These are phyloP conservation scores for Pezicula neosporulosa DNA, from an alignment of 2,329 filamentous ascomycete species.

Conservation along the genomic window DNA sequence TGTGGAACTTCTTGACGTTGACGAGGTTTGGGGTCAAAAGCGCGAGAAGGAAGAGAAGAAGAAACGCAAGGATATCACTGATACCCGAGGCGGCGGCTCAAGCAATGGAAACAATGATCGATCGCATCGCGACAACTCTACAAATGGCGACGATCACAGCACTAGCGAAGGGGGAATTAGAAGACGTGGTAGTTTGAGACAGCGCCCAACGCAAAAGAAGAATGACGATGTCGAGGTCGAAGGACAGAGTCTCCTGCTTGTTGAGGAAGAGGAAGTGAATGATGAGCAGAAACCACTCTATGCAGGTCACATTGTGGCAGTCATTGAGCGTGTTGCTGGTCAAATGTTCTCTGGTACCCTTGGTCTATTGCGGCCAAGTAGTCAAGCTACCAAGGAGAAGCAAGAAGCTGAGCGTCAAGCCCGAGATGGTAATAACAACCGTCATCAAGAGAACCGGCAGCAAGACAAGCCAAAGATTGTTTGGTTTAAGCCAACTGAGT, in stretches of 20 bases:
- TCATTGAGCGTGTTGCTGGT: constrained; percentile 93
- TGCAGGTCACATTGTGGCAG: constrained; percentile 93
- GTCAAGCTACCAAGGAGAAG: constrained; percentile 98
- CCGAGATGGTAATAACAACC: constrained; percentile 71
- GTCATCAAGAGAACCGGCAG: constrained; percentile 75
- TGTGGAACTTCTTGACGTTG: constrained; percentile 92
- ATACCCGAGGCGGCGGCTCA: constrained; percentile 75
- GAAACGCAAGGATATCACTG: constrained; percentile 98
- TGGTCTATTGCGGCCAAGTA: constrained; percentile 89
- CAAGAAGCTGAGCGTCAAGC: constrained; percentile 95
- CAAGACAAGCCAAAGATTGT: constrained; percentile 99
- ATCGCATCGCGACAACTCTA: constrained; percentile 48
- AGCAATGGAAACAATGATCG: constrained; percentile 67
- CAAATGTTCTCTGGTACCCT: constrained; percentile 99
- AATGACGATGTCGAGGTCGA: constrained; percentile 99
- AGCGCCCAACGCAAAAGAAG: constrained; percentile 98
- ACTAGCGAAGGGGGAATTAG: constrained; percentile 80
- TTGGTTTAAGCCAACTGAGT: constrained; percentile 98
- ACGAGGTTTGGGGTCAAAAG: constrained; percentile 98
- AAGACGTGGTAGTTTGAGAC: constrained; percentile 88
- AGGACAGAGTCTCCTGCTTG: constrained; percentile 91
- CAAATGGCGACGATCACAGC: constrained; percentile 58
- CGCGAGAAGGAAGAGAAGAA: constrained; percentile 99
- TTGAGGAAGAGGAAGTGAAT: constrained; percentile 98
- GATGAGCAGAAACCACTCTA: constrained; percentile 98